A percentile compares a stretch with the other conserved stretches of the same genome.
These are phyloP conservation scores for Ceratocystis albifundus DNA, from an alignment of 2,329 filamentous ascomycete species.

Conservation along the genomic window DNA sequence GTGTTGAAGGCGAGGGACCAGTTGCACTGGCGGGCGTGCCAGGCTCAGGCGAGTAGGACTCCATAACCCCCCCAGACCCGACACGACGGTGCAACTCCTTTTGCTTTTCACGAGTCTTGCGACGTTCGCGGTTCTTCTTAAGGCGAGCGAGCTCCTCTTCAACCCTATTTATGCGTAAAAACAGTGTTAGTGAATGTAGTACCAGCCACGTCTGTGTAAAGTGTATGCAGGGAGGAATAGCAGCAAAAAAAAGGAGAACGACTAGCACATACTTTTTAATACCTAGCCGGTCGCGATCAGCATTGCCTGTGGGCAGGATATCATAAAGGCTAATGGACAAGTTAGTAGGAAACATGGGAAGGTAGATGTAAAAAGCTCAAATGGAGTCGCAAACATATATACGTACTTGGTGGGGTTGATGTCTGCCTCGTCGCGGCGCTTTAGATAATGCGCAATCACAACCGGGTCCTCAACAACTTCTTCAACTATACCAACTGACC, in stretches of 20 bases:
- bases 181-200: neutral
- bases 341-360: slow-evolving; percentile 27
- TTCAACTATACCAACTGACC: slow-evolving; percentile 49
- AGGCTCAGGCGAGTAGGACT: slow-evolving; percentile 41
- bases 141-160: slow-evolving; percentile 70
- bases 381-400: slow-evolving; percentile 24
- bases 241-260: neutral
- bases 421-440: slow-evolving; percentile 59
- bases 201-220: too few relatives aligned
- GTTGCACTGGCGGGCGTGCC: slow-evolving; percentile 39
- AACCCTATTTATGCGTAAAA: slow-evolving; percentile 30
- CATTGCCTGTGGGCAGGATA: slow-evolving; percentile 39
- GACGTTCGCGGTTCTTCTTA: slow-evolving; percentile 80
- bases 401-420: slow-evolving; percentile 63
- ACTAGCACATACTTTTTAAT: slow-evolving; percentile 31
- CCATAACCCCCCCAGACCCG: slow-evolving; percentile 29
- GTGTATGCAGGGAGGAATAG: neutral
- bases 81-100: slow-evolving; percentile 49
- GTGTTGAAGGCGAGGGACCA: slow-evolving; percentile 22
- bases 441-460: slow-evolving; percentile 81
- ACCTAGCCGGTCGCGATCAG: slow-evolving; percentile 41
- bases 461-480: slow-evolving; percentile 66
- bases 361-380: slow-evolving; percentile 34
- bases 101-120: slow-evolving; percentile 80
- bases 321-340: slow-evolving; percentile 38